Base-by-base conservation (phyloP, 371 early-diverging fungal genomes). In the Actinomortierella wolfii region DNA sequence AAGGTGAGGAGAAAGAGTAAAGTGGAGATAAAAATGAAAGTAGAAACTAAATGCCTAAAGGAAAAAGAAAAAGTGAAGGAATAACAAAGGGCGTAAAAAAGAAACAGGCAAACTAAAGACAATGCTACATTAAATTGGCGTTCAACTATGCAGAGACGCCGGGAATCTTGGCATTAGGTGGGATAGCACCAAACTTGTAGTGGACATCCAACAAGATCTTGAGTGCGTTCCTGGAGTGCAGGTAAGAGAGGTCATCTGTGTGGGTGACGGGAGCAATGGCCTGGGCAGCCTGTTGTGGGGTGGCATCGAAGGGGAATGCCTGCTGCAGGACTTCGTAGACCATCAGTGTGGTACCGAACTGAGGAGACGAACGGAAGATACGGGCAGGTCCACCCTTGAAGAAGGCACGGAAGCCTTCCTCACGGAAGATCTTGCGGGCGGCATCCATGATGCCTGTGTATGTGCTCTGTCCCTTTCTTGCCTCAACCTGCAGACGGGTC, bases 401-500 rank as follows among this genome's bases (percentile, higher is more conserved):
- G 78, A 98, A 96, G 1, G 98, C 98, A 54, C 84, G 84, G 74
- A 92, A 88, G 2, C 98, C 98, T 85, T 98, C 98, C 68, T 97
- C 97, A 6, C 76, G 61, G 68, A 85, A 85, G 57, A 98, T 98
- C 76, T 95, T 96, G 61, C 81, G 69, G 18, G 91, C 89, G 8
- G 96, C 95, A 77, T 97, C 97, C 2, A 77, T 21, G 41, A 98
- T 90, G 47, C 98, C 98, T 3, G 68, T 81, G 77, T 98, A 98
- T 1, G 83, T 79, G 6, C 94, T 92, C 74, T 97, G 93, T 29
- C 98, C 97, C 61, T 89, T 86, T 34, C 89, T 81, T n/a, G 98
- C 94, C 58, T 93, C 95, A 39, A 97, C 98, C 74, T 98, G 98
- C n/a, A 98, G 79, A 56, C 98, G 91, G 3, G 98, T 98, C 84